These are phyloP conservation scores for Macrophomina tecta DNA, from an alignment of 2,329 filamentous ascomycete species.

Conservation along the genomic window DNA sequence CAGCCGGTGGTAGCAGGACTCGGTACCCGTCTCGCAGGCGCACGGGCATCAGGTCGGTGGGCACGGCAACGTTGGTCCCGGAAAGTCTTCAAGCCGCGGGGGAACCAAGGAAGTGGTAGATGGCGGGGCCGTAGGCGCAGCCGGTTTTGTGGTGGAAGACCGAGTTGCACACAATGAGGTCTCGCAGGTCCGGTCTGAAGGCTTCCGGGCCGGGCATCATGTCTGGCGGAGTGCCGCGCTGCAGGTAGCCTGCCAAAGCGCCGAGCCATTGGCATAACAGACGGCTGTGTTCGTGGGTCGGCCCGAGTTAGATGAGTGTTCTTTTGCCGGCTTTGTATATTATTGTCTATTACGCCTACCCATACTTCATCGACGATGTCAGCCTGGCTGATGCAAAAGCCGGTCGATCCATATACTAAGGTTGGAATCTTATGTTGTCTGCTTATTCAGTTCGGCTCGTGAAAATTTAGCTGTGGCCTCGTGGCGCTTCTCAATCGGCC, in stretches of 20 bases:
- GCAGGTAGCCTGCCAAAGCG: not conserved
- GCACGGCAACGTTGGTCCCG: not conserved
- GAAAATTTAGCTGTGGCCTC: not conserved
- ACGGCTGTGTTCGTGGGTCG: not conserved
- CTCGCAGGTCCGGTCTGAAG: not conserved
- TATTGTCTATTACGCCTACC: slow-evolving; percentile 43
- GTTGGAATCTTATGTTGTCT: no score
- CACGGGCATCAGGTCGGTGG: not conserved
- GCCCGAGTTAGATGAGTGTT: slow-evolving; percentile 34
- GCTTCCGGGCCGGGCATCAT: not conserved
- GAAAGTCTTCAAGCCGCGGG: slow-evolving; percentile 3
- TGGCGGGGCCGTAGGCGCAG: slow-evolving; percentile 33
- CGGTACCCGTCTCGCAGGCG: not conserved
- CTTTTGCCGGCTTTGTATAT: slow-evolving; percentile 37
- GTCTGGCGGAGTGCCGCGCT: not conserved
- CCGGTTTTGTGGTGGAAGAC: slow-evolving; percentile 3
- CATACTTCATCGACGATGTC: slow-evolving; percentile 39
- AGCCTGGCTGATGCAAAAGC: slow-evolving; percentile 42
- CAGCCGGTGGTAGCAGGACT: slow-evolving; percentile 28
- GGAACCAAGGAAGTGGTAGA: slow-evolving; percentile 39
- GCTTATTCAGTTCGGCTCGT: not conserved
- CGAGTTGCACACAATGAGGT: not conserved
- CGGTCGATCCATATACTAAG: slow-evolving; percentile 38
- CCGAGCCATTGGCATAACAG: not conserved
- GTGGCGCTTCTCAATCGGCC: not conserved